Percentiles rank a stretch among this genome's conserved stretches.
Conservation (phyloP, 192 early-diverging fungal genomes). For the Chytriomyces confervae region DNA sequence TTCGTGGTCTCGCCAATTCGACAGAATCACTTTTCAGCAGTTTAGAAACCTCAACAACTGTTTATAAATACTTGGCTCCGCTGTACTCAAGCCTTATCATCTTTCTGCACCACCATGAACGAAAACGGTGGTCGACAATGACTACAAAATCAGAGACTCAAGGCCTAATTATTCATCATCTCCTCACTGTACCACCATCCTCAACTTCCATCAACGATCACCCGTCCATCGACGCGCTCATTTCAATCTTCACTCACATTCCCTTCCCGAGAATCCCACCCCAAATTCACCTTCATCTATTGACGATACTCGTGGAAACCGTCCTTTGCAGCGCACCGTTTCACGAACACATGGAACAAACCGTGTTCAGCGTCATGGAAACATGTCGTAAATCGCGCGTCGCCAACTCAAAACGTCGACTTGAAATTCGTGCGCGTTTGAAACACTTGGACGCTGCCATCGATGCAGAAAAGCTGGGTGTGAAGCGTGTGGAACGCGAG, state of each 20-base stretch:
- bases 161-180: constrained; percentile 23
- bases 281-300: background rate
- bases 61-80: background rate
- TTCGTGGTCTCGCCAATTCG: background rate
- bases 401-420: background rate
- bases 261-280: constrained; percentile 6
- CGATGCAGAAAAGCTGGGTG: background rate
- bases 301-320: background rate
- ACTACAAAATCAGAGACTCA: constrained; percentile 1
- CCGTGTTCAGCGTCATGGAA: background rate
- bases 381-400: background rate
- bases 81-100: background rate
- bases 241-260: constrained; percentile 7
- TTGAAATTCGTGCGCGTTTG: background rate
- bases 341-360: background rate
- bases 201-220: background rate
- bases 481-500: constrained; percentile 14
- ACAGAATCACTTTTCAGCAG: background rate
- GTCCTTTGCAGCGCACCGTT: background rate
- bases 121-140: constrained; percentile 14
- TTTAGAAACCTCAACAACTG: background rate
- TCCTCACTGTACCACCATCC: constrained; percentile 5
- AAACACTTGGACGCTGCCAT: background rate
- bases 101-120: background rate
- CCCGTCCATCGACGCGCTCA: background rate